Evolutionary conservation across 768 basidiomycete species (phyloP).

Genomic region (Lactarius vividus): DNA sequence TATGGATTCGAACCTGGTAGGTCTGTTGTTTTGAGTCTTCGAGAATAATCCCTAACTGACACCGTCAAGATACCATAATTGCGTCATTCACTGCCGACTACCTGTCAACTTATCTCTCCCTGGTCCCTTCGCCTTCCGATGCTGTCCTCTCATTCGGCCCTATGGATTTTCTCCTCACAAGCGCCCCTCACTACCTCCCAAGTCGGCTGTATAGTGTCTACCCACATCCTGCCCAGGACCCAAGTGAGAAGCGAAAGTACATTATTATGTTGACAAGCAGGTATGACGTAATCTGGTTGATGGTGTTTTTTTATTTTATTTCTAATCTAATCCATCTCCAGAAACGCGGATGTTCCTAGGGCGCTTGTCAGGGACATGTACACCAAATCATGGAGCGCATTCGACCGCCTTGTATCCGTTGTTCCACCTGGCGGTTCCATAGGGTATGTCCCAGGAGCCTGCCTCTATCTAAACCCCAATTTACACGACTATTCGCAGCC

Average conservation of each 20-base stretch:
- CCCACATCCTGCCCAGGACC: slow-evolving; percentile 81
- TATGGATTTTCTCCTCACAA: slow-evolving; percentile 73
- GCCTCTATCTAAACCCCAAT: slow-evolving; percentile 3
- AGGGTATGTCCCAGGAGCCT: slow-evolving; percentile 49
- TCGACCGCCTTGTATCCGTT: slow-evolving; percentile 83
- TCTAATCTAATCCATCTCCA: slow-evolving; percentile 33
- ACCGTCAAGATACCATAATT: slow-evolving; percentile 58
- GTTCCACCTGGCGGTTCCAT: slow-evolving; percentile 90
- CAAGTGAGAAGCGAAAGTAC: slow-evolving; percentile 70
- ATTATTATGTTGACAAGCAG: slow-evolving; percentile 69
- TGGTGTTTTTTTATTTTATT: neutral
- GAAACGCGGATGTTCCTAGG: slow-evolving; percentile 83
- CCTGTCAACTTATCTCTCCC: slow-evolving; percentile 73
- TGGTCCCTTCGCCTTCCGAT: slow-evolving; percentile 68
- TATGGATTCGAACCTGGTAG: slow-evolving; percentile 77
- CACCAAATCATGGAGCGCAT: slow-evolving; percentile 90
- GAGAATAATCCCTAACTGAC: neutral
- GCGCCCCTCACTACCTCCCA: slow-evolving; percentile 71
- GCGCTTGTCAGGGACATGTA: slow-evolving; percentile 88
- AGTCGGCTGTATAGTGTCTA: slow-evolving; percentile 70
- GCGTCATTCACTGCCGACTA: slow-evolving; percentile 76
- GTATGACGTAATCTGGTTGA: slow-evolving; percentile 36
- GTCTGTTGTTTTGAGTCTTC: slow-evolving; percentile 14
- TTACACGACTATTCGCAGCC: slow-evolving; percentile 40
- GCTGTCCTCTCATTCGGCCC: slow-evolving; percentile 78